Evolutionary conservation across 331 rosid species (phyloP).

Genomic region (Spiraea crenata): DNA sequence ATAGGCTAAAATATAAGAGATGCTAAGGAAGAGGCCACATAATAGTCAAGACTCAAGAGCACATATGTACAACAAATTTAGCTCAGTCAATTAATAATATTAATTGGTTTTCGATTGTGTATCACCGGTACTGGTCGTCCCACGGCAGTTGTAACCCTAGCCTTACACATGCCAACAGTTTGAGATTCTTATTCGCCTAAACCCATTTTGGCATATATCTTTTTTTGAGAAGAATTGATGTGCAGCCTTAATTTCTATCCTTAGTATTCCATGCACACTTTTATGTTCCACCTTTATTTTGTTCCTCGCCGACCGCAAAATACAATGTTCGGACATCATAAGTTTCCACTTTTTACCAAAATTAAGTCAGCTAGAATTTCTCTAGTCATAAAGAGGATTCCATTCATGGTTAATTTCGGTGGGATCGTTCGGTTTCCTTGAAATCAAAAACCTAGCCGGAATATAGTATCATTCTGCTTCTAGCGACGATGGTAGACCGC

Average conservation of each 20-base stretch:
- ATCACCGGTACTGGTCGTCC: no score
- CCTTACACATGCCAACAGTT: background rate
- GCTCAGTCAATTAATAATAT: no score
- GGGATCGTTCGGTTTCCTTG: no score
- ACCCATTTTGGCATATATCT: background rate
- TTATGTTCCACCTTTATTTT: no score
- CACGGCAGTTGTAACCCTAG: background rate
- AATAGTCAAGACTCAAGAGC: slow-evolving; percentile 5
- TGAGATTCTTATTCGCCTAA: background rate
- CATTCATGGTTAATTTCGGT: background rate
- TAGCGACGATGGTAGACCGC: no score
- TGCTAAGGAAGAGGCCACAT: slow-evolving; percentile 13
- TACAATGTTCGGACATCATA: background rate
- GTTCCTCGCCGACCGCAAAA: no score
- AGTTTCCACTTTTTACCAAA: background rate
- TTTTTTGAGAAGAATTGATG: no score
- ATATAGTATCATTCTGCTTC: no score
- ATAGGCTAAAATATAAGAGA: background rate
- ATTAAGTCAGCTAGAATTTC: background rate
- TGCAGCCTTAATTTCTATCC: background rate
- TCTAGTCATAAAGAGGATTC: background rate
- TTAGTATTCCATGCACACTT: background rate
- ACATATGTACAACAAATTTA: background rate
- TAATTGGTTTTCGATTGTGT: no score
- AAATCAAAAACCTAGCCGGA: no score